Percentiles rank a stretch among this genome's conserved stretches.
phyloP scores from a whole-genome alignment of 2,329 filamentous ascomycete species.

The Colletotrichum sp. region DNA sequence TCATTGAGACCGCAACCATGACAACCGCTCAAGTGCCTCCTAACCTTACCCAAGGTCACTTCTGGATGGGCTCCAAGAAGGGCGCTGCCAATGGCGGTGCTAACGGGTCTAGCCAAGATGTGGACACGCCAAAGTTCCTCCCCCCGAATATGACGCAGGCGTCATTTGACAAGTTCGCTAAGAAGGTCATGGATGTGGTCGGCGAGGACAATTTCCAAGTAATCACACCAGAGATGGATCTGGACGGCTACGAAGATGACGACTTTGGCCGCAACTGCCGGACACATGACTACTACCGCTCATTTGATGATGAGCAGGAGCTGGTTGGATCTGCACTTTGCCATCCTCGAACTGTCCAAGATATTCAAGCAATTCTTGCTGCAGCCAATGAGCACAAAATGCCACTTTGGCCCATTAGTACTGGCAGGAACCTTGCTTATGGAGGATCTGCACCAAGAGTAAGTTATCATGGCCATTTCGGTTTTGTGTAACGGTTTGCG shows the following conservation, averaged over 20 bases:
- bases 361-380: constrained; percentile 42
- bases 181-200: not conserved
- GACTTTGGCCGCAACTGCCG: constrained; percentile 11
- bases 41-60: not conserved
- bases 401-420: constrained; percentile 55
- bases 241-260: constrained; percentile 6
- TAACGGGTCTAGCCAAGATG: not conserved
- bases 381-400: constrained; percentile 48
- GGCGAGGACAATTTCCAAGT: not conserved
- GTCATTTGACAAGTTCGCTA: not conserved
- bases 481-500: rapidly evolving
- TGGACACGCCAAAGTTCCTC: not conserved
- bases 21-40: not conserved
- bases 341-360: constrained; percentile 27
- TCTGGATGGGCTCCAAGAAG: not conserved
- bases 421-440: constrained; percentile 57
- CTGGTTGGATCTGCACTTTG: constrained; percentile 2
- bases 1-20: not conserved
- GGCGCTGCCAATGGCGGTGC: not conserved
- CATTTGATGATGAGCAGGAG: constrained; percentile 6
- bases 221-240: not conserved
- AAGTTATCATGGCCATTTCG: not conserved
- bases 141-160: not conserved
- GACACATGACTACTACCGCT: constrained; percentile 14
- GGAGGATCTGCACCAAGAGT: constrained; percentile 56